Conservation (phyloP, 129 eudicot species). For the Logfia minima region DNA sequence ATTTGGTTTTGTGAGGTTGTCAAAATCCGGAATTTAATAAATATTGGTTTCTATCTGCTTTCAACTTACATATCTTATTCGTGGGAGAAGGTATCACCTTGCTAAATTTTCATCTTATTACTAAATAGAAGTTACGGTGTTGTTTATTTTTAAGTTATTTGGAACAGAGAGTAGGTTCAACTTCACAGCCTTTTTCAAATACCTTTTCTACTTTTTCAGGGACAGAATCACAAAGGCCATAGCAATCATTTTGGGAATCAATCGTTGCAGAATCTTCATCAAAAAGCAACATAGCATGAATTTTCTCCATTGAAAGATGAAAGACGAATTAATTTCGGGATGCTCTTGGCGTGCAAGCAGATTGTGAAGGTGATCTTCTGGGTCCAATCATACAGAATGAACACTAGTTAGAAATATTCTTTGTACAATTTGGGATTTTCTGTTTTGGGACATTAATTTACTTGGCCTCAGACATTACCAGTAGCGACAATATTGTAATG, state of each 20-base stretch:
- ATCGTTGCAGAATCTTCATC: too few species aligned
- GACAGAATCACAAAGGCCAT: not conserved
- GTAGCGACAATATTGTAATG: constrained; percentile 19
- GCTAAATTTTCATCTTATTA: too few species aligned
- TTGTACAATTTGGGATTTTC: constrained; percentile 30
- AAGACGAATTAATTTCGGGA: not conserved
- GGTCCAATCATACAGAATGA: not conserved
- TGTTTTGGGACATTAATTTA: not conserved
- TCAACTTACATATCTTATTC: too few species aligned
- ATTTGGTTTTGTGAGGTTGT: too few species aligned
- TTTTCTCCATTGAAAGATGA: not conserved
- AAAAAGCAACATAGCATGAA: not conserved
- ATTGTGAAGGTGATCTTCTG: not conserved
- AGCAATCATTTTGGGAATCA: not conserved
- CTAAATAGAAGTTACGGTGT: too few species aligned
- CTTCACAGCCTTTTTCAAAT: not conserved
- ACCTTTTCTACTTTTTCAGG: not conserved
- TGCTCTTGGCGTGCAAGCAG: not conserved
- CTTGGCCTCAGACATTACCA: not conserved
- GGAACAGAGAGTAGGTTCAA: not conserved
- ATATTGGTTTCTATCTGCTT: too few species aligned
- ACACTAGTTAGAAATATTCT: constrained; percentile 8
- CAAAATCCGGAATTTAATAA: too few species aligned
- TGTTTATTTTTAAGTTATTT: not conserved
- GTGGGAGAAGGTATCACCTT: too few species aligned